Conservation (phyloP, 306 rosid species). For the Lupinus albus region DNA sequence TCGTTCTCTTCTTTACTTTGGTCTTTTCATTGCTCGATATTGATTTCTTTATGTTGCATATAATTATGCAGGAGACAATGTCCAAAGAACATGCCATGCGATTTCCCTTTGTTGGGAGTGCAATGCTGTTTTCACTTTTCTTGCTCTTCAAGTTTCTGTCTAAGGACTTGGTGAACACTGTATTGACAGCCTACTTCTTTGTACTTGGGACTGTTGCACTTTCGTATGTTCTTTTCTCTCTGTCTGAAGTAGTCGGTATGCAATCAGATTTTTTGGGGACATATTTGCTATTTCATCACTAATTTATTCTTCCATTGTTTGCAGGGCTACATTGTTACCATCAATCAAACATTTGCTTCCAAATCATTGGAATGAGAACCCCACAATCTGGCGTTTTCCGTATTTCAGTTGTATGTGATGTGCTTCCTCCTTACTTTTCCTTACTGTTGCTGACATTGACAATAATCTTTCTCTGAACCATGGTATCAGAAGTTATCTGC, state of each 20-base stretch:
- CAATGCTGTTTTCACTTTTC: slow-evolving; percentile 93
- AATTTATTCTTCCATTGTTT: slow-evolving; percentile 39
- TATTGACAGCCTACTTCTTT: slow-evolving; percentile 89
- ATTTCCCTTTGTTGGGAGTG: slow-evolving; percentile 99
- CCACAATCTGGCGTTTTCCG: slow-evolving; percentile 76
- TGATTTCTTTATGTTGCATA: slow-evolving; percentile 26
- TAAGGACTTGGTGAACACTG: slow-evolving; percentile 98
- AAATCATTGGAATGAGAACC: slow-evolving; percentile 70
- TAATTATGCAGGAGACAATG: slow-evolving; percentile 91
- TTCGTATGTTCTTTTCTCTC: slow-evolving; percentile 64
- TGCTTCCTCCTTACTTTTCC: slow-evolving; percentile 5
- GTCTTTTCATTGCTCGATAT: background rate
- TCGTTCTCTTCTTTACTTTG: background rate
- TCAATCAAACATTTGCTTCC: slow-evolving; percentile 81
- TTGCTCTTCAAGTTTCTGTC: slow-evolving; percentile 95
- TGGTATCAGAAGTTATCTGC: slow-evolving; percentile 25
- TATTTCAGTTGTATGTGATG: slow-evolving; percentile 79
- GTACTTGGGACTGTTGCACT: slow-evolving; percentile 96
- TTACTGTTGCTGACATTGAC: slow-evolving; percentile 1
- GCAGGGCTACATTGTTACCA: slow-evolving; percentile 92
- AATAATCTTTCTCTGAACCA: slow-evolving; percentile 26
- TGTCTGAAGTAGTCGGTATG: background rate
- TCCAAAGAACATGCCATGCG: slow-evolving; percentile 99
- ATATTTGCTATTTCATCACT: slow-evolving; percentile 29
- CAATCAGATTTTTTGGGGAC: background rate